A percentile compares a stretch with the other conserved stretches of the same genome.
phyloP scores from a whole-genome alignment of 129 eudicot genomes.

The Chrysanthemum makinoi region DNA sequence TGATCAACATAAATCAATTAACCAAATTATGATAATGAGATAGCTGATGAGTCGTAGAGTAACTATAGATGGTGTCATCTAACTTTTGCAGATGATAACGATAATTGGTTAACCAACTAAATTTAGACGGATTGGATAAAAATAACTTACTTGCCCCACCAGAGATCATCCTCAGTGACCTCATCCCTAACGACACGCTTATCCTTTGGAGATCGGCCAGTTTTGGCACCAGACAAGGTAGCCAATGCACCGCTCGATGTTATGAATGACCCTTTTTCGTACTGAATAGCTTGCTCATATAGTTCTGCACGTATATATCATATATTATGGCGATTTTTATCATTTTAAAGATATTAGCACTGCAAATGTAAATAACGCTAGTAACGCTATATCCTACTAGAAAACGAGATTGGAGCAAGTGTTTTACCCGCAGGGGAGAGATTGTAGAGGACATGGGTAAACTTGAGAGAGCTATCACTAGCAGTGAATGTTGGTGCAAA shows the following conservation, averaged over 20 bases:
- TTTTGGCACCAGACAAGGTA: slow-evolving; percentile 93
- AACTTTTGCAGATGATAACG: neutral
- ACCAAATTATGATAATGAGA: neutral
- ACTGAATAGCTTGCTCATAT: slow-evolving; percentile 88
- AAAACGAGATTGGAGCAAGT: too few relatives aligned
- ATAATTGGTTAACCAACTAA: neutral
- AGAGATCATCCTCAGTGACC: slow-evolving; percentile 65
- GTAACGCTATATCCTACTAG: too few relatives aligned
- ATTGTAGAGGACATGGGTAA: slow-evolving; percentile 92
- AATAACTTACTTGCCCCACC: slow-evolving; percentile 94
- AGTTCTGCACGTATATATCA: slow-evolving; percentile 49
- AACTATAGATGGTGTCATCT: neutral
- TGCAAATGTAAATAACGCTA: too few relatives aligned
- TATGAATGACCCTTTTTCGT: slow-evolving; percentile 86
- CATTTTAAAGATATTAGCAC: too few relatives aligned
- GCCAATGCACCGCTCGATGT: slow-evolving; percentile 90
- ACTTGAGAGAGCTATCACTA: slow-evolving; percentile 85
- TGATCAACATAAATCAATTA: neutral
- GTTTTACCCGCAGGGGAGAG: slow-evolving; percentile 84
- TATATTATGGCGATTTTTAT: neutral
- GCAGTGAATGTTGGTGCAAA: slow-evolving; percentile 47
- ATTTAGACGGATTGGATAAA: neutral
- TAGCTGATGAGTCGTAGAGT: neutral
- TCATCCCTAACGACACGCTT: slow-evolving; percentile 93
- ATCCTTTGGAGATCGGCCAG: slow-evolving; percentile 92